phyloP scores from a whole-genome alignment of 495 filamentous ascomycete species.

The Hypoxylon subgilvum region DNA sequence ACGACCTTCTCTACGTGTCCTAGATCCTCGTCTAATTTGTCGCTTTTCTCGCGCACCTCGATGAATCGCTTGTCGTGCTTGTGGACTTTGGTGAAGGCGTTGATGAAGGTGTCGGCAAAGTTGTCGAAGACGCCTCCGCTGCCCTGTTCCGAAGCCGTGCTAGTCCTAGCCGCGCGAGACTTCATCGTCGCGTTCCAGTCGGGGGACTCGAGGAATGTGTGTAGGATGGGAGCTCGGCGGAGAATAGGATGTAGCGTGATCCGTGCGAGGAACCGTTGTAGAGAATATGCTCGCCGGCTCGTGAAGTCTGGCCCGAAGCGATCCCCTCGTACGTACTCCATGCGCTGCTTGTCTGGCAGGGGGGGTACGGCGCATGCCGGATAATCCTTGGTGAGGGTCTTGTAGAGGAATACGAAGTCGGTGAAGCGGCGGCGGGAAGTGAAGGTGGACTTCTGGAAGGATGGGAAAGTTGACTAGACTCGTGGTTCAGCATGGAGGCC shows the following conservation, averaged over 20 bases:
- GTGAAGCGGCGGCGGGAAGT: constrained; percentile 88
- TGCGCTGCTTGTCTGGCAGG: constrained; percentile 96
- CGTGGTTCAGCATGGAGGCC: constrained; percentile 17
- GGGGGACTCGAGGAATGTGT: constrained; percentile 85
- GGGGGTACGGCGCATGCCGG: constrained; percentile 92
- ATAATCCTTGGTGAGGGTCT: constrained; percentile 82
- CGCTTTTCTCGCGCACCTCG: constrained; percentile 88
- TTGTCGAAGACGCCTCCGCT: constrained; percentile 81
- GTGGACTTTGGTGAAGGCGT: constrained; percentile 94
- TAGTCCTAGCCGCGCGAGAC: constrained; percentile 67
- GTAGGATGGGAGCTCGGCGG: constrained; percentile 78
- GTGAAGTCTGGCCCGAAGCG: constrained; percentile 95
- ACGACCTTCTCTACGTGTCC: constrained; percentile 92
- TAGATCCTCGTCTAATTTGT: constrained; percentile 95
- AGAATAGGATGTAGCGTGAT: constrained; percentile 87
- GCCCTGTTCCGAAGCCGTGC: constrained; percentile 53
- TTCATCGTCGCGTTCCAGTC: constrained; percentile 98
- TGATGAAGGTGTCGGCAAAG: constrained; percentile 94
- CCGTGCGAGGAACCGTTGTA: constrained; percentile 89
- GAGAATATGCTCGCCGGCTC: constrained; percentile 82
- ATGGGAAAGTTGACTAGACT: constrained; percentile 84
- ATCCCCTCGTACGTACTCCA: constrained; percentile 96
- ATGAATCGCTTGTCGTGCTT: constrained; percentile 95
- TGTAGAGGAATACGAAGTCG: constrained; percentile 97
- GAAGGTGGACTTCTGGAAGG: constrained; percentile 80